Evolutionary conservation across 2,329 filamentous ascomycete species (phyloP).

Genomic region (Arthroderma uncinatum): DNA sequence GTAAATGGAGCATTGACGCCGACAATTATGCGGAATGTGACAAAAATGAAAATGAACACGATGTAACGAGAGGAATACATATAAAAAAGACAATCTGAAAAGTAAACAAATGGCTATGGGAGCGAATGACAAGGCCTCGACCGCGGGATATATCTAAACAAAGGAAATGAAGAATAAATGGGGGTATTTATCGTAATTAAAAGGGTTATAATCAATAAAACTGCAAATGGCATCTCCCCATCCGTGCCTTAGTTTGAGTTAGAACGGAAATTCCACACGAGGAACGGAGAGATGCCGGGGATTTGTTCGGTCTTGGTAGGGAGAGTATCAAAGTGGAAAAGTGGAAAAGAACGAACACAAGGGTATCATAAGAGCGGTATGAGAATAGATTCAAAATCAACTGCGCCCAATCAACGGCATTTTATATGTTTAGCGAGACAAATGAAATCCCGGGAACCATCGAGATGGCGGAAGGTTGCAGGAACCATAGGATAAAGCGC

Average conservation of each 20-base stretch:
- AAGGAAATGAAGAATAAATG: not conserved
- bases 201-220: not conserved
- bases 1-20: not conserved
- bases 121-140: not conserved
- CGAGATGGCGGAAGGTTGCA: not conserved
- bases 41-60: not conserved
- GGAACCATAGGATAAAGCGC: not conserved
- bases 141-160: slow-evolving; percentile 1
- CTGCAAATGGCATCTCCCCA: not conserved
- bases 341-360: not conserved
- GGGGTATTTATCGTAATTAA: not conserved
- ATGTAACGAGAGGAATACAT: not conserved
- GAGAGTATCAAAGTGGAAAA: not conserved
- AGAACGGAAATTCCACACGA: not conserved
- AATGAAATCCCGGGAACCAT: not conserved
- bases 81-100: not conserved
- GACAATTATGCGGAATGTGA: not conserved
- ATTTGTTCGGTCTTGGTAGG: not conserved
- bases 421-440: not conserved
- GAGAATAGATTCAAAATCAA: not conserved
- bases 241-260: not conserved
- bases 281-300: not conserved
- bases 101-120: not conserved
- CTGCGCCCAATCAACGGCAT: not conserved
- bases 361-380: not conserved